Base-by-base conservation (phyloP, 257 asterid species). In the Solanum tarijense region DNA sequence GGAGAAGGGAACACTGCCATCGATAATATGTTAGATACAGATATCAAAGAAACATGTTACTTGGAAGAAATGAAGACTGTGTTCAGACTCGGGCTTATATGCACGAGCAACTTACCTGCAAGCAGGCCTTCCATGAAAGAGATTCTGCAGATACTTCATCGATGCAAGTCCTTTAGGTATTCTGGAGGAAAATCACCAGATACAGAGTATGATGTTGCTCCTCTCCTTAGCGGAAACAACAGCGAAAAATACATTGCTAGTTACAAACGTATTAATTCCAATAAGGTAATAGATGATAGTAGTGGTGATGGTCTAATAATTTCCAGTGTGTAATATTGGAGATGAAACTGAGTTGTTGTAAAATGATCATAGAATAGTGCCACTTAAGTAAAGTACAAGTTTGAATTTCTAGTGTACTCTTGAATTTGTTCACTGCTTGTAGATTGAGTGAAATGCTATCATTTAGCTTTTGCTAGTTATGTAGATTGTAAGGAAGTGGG, bases 101-200 rank as follows among this genome's bases (percentile, higher is more conserved):
- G 99, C 93, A 94, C 97, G 23, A 92, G 92, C 34, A 76, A 94
- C 36, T 79, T 90, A 27, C 97, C 98, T 5, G 83, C 92, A 21
- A 90, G 91, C 58, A 92, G 99, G 91, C 98, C 98, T 16, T 89
- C 97, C 78, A 96, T 96, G 98, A 96, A 92, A 83, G 98, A 96
- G 83, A 93, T 93, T 23, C 60, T 87, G 48, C 94, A 94, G 88
- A 91, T 96, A 65, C 95, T 96, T 75, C 93, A 83, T 4, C 89
- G 86, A 71, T 88, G 89, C 89, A 83, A 46, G 85, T 81, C 91
- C 25, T 66, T 73, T 6, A 94, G 89, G 36, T 89, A 69, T 5
- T 27, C 85, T 3, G 92, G 83, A 2, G 88, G 31, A 74, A 91
- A 89, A 39, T 93, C 88, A 86, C 79, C 16, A 10, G 90, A 91